A percentile compares a stretch with the other conserved stretches of the same genome.
phyloP scores from a whole-genome alignment of 2,329 filamentous ascomycete species.

The Exutisphaerella laricina region DNA sequence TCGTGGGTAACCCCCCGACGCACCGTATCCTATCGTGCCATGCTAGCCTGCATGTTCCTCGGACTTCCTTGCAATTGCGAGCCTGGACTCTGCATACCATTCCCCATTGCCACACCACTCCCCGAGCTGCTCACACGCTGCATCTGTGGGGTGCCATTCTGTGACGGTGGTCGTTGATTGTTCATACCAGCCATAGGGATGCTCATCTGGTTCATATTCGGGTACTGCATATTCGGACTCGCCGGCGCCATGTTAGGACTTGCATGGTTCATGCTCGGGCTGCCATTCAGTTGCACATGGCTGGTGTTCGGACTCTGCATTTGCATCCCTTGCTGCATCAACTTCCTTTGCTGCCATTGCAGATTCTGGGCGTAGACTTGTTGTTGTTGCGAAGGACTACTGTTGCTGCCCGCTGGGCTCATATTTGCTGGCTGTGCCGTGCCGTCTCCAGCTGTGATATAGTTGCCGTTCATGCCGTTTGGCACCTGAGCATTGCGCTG shows the following conservation, averaged over 20 bases:
- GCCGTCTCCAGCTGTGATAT: slow-evolving; percentile 8
- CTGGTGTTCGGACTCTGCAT: slow-evolving; percentile 24
- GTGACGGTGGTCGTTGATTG: slow-evolving; percentile 22
- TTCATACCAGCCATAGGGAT: slow-evolving; percentile 8
- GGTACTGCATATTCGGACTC: slow-evolving; percentile 20
- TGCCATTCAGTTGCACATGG: slow-evolving; percentile 25
- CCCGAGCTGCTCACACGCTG: slow-evolving; percentile 29
- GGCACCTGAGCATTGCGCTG: slow-evolving; percentile 17
- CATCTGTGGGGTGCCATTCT: slow-evolving; percentile 32
- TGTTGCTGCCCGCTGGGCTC: slow-evolving; percentile 8
- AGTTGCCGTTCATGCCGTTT: slow-evolving; percentile 9
- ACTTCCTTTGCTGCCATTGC: slow-evolving; percentile 25
- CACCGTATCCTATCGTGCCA: slow-evolving; percentile 25
- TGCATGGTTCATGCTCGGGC: slow-evolving; percentile 26
- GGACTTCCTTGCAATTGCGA: slow-evolving; percentile 29
- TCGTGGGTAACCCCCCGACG: background rate
- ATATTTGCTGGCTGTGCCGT: slow-evolving; percentile 16
- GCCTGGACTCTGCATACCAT: slow-evolving; percentile 31
- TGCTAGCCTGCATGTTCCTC: slow-evolving; percentile 28
- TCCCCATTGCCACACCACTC: slow-evolving; percentile 23
- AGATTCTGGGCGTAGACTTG: slow-evolving; percentile 30
- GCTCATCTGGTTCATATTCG: slow-evolving; percentile 19
- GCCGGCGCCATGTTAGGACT: slow-evolving; percentile 29
- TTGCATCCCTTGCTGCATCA: slow-evolving; percentile 26
- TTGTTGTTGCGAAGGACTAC: slow-evolving; percentile 16